Evolutionary conservation across 768 basidiomycete species (phyloP).

Genomic region (Termitomyces titanicus): DNA sequence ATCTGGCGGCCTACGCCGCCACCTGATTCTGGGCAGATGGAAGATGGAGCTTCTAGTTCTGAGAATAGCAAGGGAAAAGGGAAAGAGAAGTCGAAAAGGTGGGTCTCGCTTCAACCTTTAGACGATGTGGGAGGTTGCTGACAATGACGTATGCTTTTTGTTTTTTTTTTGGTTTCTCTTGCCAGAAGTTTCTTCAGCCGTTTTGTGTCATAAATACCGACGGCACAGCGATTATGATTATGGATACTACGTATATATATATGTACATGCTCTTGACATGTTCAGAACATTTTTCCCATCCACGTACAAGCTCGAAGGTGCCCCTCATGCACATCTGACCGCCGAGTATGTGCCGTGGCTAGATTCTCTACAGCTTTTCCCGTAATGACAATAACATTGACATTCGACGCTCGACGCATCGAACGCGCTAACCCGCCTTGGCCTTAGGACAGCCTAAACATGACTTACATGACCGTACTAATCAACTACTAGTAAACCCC

Average conservation of each 20-base stretch:
- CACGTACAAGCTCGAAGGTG: neutral
- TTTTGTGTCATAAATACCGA: neutral
- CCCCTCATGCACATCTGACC: no score
- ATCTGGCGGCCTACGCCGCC: slow-evolving; percentile 3
- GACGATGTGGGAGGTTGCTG: neutral
- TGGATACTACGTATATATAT: neutral
- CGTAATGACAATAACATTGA: neutral
- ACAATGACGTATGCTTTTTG: neutral
- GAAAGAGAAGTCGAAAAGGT: slow-evolving; percentile 9
- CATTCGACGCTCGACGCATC: no score
- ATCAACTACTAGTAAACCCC: no score
- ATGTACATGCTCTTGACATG: neutral
- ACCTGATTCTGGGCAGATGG: neutral
- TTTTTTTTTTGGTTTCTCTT: neutral
- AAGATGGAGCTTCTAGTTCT: neutral
- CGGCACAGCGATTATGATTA: neutral
- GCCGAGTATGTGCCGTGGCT: no score
- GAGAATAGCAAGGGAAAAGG: slow-evolving; percentile 4
- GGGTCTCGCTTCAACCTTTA: neutral
- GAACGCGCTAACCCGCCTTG: no score
- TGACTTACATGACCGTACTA: no score
- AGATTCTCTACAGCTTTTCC: neutral
- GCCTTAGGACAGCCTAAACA: no score
- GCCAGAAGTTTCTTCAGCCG: slow-evolving; percentile 1
- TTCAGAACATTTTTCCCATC: neutral